These are phyloP conservation scores for Gryganskiella cystojenkinii DNA, from an alignment of 192 early-diverging fungal genomes.

Conservation along the genomic window DNA sequence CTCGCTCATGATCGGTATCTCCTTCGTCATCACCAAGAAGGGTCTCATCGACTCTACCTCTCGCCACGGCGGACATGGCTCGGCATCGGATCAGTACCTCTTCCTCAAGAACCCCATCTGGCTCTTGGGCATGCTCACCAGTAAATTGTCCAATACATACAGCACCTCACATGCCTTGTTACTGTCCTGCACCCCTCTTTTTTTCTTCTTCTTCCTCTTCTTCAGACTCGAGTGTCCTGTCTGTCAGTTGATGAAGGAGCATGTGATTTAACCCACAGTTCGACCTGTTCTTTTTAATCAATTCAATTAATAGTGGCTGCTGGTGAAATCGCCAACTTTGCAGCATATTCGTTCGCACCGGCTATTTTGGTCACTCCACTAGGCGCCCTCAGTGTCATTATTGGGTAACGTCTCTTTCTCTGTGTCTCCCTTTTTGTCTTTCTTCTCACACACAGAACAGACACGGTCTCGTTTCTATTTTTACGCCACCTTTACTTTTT, in stretches of 20 bases:
- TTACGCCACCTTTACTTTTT: too few relatives aligned
- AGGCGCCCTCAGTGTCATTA: slow-evolving; percentile 90
- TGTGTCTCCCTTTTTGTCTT: too few relatives aligned
- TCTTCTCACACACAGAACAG: not conserved
- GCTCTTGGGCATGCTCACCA: slow-evolving; percentile 91
- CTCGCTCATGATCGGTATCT: slow-evolving; percentile 88
- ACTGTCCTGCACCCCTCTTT: not conserved
- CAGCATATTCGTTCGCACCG: slow-evolving; percentile 95
- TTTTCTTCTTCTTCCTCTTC: not conserved
- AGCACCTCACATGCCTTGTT: not conserved
- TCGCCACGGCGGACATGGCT: slow-evolving; percentile 63
- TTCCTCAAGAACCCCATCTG: slow-evolving; percentile 91
- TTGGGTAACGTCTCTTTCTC: slow-evolving; percentile 71
- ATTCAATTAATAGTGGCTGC: slow-evolving; percentile 75
- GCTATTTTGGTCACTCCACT: slow-evolving; percentile 96
- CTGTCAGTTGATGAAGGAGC: too few relatives aligned
- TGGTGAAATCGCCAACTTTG: slow-evolving; percentile 94
- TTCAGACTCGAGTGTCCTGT: too few relatives aligned
- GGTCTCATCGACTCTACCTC: slow-evolving; percentile 86
- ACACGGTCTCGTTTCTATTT: too few relatives aligned
- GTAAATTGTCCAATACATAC: slow-evolving; percentile 55
- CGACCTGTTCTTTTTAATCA: too few relatives aligned
- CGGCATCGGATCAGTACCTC: slow-evolving; percentile 77
- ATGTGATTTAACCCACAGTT: too few relatives aligned
- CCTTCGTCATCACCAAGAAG: slow-evolving; percentile 95